A percentile compares a stretch with the other conserved stretches of the same genome.
phyloP scores from a whole-genome alignment of 441 rosid species.

The Gossypium gossypioides region DNA sequence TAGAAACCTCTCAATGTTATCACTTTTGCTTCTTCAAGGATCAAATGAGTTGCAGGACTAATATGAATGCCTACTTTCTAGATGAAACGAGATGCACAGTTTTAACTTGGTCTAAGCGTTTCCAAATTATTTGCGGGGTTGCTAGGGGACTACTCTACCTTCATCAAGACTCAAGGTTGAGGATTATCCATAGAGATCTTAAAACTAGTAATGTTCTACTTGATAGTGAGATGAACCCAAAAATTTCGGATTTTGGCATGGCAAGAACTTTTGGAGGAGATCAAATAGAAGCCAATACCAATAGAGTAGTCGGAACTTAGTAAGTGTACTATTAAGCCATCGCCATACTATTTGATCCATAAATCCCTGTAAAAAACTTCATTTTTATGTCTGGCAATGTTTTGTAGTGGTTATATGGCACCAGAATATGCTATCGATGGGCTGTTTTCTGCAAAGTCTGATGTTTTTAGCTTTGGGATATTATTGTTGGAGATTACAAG shows the following conservation, averaged over 20 bases:
- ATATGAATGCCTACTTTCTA: not conserved
- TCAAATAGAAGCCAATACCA: not conserved
- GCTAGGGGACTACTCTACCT: not conserved
- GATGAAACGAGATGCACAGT: not conserved
- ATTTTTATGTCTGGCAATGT: not conserved
- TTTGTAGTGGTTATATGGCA: conserved; percentile 28
- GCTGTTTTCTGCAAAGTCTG: conserved; percentile 26
- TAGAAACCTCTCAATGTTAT: not conserved
- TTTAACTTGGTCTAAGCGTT: not conserved
- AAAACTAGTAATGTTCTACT: conserved; percentile 1
- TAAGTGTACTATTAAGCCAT: not conserved
- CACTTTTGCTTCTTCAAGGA: not conserved
- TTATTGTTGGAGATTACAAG: conserved; percentile 25
- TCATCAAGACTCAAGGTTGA: conserved; percentile 1
- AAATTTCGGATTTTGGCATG: not conserved
- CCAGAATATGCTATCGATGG: conserved; percentile 37
- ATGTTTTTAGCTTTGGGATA: conserved; percentile 34
- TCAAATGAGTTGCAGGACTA: not conserved
- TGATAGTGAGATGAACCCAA: not conserved
- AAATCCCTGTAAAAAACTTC: not conserved
- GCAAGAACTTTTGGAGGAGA: conserved; percentile 6
- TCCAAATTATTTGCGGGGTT: not conserved
- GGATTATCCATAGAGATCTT: conserved; percentile 1
- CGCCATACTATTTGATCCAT: not conserved
- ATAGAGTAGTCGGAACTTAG: conserved; percentile 10